Evolutionary conservation across 768 basidiomycete genomes (phyloP).

Genomic region (Paxillus rubicundulus): DNA sequence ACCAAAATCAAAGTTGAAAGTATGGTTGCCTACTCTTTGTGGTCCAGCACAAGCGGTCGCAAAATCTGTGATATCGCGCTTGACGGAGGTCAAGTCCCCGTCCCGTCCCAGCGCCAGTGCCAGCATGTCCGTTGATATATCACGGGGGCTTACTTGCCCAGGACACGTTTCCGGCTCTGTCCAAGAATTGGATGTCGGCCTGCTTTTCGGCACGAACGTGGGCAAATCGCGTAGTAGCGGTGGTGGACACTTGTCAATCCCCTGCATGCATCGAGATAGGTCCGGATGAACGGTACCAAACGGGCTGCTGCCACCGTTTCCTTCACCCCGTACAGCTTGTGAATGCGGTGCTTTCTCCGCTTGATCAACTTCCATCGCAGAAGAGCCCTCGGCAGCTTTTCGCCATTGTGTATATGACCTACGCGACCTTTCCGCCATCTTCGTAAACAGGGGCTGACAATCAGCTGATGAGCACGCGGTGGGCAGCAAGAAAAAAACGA

Average conservation of each 20-base stretch:
- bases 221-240: slow-evolving; percentile 23
- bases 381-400: slow-evolving; percentile 16
- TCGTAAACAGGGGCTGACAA: slow-evolving; percentile 53
- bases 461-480: slow-evolving; percentile 10
- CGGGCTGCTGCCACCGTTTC: slow-evolving; percentile 4
- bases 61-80: slow-evolving; percentile 18
- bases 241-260: slow-evolving; percentile 18
- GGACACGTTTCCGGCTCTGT: slow-evolving; percentile 18
- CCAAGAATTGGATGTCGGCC: slow-evolving; percentile 3
- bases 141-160: slow-evolving; percentile 21
- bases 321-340: neutral
- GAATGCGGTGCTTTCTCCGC: neutral
- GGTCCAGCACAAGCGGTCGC: slow-evolving; percentile 21
- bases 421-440: slow-evolving; percentile 51
- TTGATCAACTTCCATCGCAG: slow-evolving; percentile 29
- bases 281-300: slow-evolving; percentile 26
- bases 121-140: slow-evolving; percentile 34
- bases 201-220: slow-evolving; percentile 21
- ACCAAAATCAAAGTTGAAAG: slow-evolving; percentile 62
- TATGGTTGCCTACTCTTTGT: slow-evolving; percentile 49
- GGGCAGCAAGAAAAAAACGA: neutral
- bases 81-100: slow-evolving; percentile 23
- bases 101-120: slow-evolving; percentile 29
- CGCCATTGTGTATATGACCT: slow-evolving; percentile 43
- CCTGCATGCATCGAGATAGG: slow-evolving; percentile 23